Evolutionary conservation across 2,329 filamentous ascomycete species (phyloP), one percentile per base, ranked within the genome.

Genomic region (Lecanoromycetidae sp.): DNA sequence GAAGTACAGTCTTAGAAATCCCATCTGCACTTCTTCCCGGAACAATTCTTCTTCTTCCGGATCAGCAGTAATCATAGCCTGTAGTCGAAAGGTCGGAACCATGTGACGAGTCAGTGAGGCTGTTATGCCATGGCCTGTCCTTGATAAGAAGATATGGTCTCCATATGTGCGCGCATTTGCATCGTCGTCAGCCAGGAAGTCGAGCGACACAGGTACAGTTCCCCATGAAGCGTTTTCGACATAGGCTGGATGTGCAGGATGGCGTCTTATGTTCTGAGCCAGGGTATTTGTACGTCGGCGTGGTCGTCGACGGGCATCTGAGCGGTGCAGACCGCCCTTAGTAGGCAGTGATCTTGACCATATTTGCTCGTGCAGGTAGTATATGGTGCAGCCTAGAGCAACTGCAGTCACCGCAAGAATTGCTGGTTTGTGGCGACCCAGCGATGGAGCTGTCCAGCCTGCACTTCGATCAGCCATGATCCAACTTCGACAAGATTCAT

Each of bases 401-500:
- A 57, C 37, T 17, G 48, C 52, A 7, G 51, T 47, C 12, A 55
- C 15, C 23, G 53, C 51, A 25, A 56, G 40, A n/a, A 57, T 43
- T 20, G 49, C 51, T 10, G 54, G 51, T 25, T 54, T 40, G 41
- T 55, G 50, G 26, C 55, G 49, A 17, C 44, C 15, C 9, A 56
- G 38, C 17, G 48, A 35, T 13, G 43, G 44, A 27, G 44, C 37
- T 25, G 37, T 19, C 44, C 44, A 47, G 17, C 37, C 27, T 19
- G 50, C 9, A 35, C 9, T 20, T 36, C 29, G 22, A 30, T n/a
- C 41, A 13, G 36, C 37, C 44, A 47, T 47, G 5, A 5, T 29
- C n/a, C n/a, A n/a, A n/a, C n/a, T n/a, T n/a, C n/a, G n/a, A n/a
- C n/a, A n/a, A n/a, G n/a, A n/a, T n/a, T n/a, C n/a, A n/a, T n/a